Evolutionary conservation across 129 eudicot species (phyloP).

Genomic region (Rutidosis leptorrhynchoides): DNA sequence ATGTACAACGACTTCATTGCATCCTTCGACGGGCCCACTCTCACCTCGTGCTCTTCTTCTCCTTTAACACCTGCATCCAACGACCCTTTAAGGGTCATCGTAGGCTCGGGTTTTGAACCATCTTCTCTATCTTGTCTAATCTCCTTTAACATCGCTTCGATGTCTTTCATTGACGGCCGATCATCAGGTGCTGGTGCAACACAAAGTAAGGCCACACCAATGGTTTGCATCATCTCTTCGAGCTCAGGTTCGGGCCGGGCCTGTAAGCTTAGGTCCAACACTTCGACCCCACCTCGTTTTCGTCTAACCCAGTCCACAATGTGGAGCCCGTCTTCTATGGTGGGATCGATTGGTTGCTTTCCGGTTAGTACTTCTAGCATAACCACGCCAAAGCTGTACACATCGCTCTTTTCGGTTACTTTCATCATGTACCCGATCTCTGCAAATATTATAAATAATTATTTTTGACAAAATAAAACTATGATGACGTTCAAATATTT

Average conservation of each 20-base stretch:
- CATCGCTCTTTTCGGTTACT: conserved; percentile 95
- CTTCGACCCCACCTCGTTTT: conserved; percentile 51
- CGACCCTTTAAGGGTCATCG: conserved; percentile 42
- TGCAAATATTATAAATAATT: conserved; percentile 32
- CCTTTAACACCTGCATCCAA: conserved; percentile 24
- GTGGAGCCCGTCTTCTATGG: conserved; percentile 88
- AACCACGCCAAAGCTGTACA: conserved; percentile 94
- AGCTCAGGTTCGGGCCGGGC: conserved; percentile 62
- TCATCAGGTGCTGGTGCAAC: conserved; percentile 78
- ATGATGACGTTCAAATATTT: background rate
- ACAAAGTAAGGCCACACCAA: conserved; percentile 92
- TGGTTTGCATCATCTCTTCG: conserved; percentile 84
- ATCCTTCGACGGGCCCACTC: conserved; percentile 56
- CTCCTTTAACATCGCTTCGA: conserved; percentile 82
- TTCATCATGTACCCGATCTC: conserved; percentile 97
- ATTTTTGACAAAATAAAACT: background rate
- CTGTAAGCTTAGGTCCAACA: conserved; percentile 50
- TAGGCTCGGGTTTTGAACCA: conserved; percentile 45
- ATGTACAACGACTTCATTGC: conserved; percentile 53
- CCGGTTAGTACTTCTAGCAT: conserved; percentile 86
- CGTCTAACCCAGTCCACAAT: conserved; percentile 90
- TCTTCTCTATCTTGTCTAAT: conserved; percentile 64
- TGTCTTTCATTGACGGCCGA: conserved; percentile 89
- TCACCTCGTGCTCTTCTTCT: conserved; percentile 27
- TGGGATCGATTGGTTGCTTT: conserved; percentile 93